Base-by-base conservation (phyloP, 2,329 filamentous ascomycete species). In the Fusarium sp. region DNA sequence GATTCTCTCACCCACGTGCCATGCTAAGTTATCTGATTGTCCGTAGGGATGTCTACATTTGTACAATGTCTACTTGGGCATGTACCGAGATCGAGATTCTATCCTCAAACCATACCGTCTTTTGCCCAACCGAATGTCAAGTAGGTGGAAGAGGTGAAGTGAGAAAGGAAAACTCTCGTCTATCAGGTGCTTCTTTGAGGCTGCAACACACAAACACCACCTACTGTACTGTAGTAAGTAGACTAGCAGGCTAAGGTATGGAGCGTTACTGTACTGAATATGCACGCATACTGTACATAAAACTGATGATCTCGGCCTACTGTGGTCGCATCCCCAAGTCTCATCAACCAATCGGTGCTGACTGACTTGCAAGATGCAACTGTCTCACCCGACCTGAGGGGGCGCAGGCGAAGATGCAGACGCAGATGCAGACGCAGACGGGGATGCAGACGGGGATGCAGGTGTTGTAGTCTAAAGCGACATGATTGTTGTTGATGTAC, bases 281-380 rank as follows among this genome's bases (percentile, higher is more conserved):
- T n/a, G 18, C 34, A 18, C 34, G 10, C 34, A 12, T 38, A 38
- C 34, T 38, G 34, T 38, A 38, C 34, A 38, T 52, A 53, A 65
- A 70, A 64, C 70, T 70, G 72, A 65, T 72, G 72, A 74, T 74
- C 68, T 69, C 53, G 47, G 51, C 62, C 65, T 57, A 58, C 53
- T 61, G 46, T 70, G 62, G 69, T 59, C 58, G 65, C 71, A 65
- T 70, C 58, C 45, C 46, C 30, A 57, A 54, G 46, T 24, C 45
- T 51, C 34, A 53, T 52, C 51, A 54, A 60, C 62, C 62, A 71
- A 69, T 71, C 58, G 68, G 65, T 46, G 43, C 41, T 40, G n/a
- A 55, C 62, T 66, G 55, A 51, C 60, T 49, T 56, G 46, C 62
- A 53, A 45, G 38, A 40, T 58, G 64, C 67, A 56, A 65, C 48